Base-by-base conservation (phyloP, 495 filamentous ascomycete species). In the Jackrogersella minutella region DNA sequence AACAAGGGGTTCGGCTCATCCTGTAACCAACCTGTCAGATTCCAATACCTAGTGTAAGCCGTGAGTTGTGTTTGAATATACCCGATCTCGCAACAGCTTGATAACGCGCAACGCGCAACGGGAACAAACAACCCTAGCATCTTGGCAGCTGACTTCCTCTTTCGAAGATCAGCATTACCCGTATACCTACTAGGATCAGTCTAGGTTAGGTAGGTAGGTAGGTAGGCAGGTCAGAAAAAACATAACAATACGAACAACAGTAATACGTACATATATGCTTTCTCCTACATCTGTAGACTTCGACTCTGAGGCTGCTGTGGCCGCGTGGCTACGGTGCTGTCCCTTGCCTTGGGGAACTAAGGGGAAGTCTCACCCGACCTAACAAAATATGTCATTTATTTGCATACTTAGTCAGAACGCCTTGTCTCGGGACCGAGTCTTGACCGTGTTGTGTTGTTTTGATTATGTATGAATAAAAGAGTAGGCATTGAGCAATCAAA, bases 101-200 rank as follows among this genome's bases (percentile, higher is more conserved):
- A 64, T 57, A 64, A 60, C 54, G 66, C 57, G 59, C 66, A 34
- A 16, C 58, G 65, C 59, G 61, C 56, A 57, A 69, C 44, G 55
- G 55, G 36, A 40, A 44, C 51, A 64, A 58, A 64, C 55, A 66
- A 64, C 64, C 73, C 72, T 77, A 66, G 73, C 66, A 64, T 49
- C 76, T 78, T 78, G 74, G 74, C 75, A 65, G 66, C 66, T 69
- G 61, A 69, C 66, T 65, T 64, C 66, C 66, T 69, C 50, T 69
- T 69, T 62, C 21, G 66, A 65, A 52, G 57, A 69, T 69, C 61
- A 69, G 33, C 61, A 52, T 40, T 41, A 22, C 31, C 16, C 30
- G 30, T 36, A 36, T 64, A 61, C 34, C 43, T 62, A 30, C 26
- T 30, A 50, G 46, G 59, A 19, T 51, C 39, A 50, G 43, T 60